Evolutionary conservation across 140 eudicot species (phyloP).

Genomic region (Erigeron philadelphicus): DNA sequence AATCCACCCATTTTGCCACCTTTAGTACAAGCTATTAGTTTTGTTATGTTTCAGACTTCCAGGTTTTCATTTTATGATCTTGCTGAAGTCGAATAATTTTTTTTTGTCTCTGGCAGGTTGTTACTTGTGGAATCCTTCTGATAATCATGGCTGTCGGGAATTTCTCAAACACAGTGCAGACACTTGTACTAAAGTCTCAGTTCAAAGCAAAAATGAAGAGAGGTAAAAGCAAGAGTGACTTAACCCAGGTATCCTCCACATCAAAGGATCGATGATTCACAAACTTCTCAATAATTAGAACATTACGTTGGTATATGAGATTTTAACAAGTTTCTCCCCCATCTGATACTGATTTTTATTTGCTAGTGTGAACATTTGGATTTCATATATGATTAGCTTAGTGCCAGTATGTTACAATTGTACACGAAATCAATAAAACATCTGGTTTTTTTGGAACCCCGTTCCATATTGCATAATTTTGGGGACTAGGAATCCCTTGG

Average conservation of each 20-base stretch:
- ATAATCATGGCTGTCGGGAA: constrained; percentile 17
- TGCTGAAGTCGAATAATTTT: neutral
- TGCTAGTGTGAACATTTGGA: constrained; percentile 19
- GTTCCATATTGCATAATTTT: constrained; percentile 7
- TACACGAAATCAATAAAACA: constrained; percentile 27
- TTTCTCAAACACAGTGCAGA: constrained; percentile 19
- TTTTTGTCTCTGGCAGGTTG: neutral
- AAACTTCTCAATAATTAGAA: neutral
- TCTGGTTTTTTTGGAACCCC: constrained; percentile 5
- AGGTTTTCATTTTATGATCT: neutral
- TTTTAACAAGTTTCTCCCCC: neutral
- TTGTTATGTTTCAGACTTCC: neutral
- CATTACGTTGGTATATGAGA: constrained; percentile 8
- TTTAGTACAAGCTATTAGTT: neutral
- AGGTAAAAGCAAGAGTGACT: constrained; percentile 16
- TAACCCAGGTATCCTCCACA: constrained; percentile 4
- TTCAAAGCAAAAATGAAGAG: constrained; percentile 17
- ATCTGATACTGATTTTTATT: constrained; percentile 17
- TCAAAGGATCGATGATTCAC: constrained; percentile 22
- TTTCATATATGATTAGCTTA: constrained; percentile 26
- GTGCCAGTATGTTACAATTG: constrained; percentile 29
- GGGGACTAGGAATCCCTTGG: constrained; percentile 10
- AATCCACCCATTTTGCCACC: neutral
- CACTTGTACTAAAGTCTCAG: constrained; percentile 14
- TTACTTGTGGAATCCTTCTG: constrained; percentile 8